Evolutionary conservation across 192 early-diverging fungal species (phyloP), one percentile per base, ranked within the genome.

Genomic region (Piromyces sp.): DNA sequence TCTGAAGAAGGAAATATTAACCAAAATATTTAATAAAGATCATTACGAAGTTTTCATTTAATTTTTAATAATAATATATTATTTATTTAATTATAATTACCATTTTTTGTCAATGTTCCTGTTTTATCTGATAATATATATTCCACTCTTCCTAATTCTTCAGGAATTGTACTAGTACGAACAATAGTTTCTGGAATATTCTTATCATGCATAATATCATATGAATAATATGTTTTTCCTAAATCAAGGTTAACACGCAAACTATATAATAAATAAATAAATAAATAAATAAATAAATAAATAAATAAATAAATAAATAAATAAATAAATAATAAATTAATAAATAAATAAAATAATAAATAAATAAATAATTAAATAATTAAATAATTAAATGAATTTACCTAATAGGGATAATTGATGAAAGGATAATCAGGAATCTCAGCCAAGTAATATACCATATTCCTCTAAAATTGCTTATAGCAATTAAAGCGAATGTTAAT

Each of bases 91-190:
- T 2, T 15, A 40, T 1, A 51, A 22, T 51, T 89, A 93, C 93
- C 94, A 85, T 98, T 98, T 82, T 95, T 87, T 22, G 97, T 98
- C 84, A 98, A 84, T 29, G 97, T 98, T 30, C 97, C 97, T 5
- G 97, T 98, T 85, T 98, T 98, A 85, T 98, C 97, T 0, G 96
- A 94, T 80, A 98, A 84, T 29, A 97, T 85, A 84, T 97, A 98
- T 81, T 95, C 95, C 31, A 98, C 93, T 33, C 97, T 89, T 19
- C 97, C 97, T 12, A 98, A 89, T 86, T 97, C 97, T 84, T 98
- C 97, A 33, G 97, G 97, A 30, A 98, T 94, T 58, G 95, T 97
- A 79, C 93, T 95, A 16, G 95, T 98, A 33, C 96, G 91, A 30
- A 97, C 96, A 42, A 98, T 93, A 7, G 96, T 95, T 29, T 89